Evolutionary conservation across 2,329 filamentous ascomycete genomes (phyloP), one percentile per base, ranked within the genome.

Genomic region (Phialocephala subalpina): DNA sequence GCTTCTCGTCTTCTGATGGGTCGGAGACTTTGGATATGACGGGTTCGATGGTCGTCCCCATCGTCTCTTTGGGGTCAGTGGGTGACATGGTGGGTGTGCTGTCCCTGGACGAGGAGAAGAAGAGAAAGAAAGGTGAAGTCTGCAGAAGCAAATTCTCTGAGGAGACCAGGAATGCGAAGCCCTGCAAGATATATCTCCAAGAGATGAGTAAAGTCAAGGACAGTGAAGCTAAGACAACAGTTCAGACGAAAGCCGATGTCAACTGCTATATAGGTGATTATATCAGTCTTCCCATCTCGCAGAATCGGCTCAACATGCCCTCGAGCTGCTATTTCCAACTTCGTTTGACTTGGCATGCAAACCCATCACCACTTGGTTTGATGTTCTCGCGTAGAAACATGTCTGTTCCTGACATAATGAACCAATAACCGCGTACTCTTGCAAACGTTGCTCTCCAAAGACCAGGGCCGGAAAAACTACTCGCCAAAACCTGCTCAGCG

Each of bases 281-380:
- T 25, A 49, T 20, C 7, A 22, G 20, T 18, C 18, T 20, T 49
- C 45, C 22, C 5, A 3, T 18, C 3, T 49, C 45, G 8, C 45
- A 49, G n/a, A 29, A 55, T 55, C 52, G 52, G 52, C 52, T 33
- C 11, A 55, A 18, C 52, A 55, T 55, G 11, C 29, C 52, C 22
- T 55, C 16, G 27, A 29, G 52, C 6, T 33, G 27, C 52, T 16
- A 55, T 55, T 20, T 11, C 33, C 52, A 16, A 49, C 38, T n/a
- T 22, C 16, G 52, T 55, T 55, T 55, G 25, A 55, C 52, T 55
- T 29, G 52, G 52, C 52, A 55, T 55, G 52, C 16, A 35, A 22
- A 55, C n/a, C 16, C 52, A 33, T 14, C 47, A 29, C 25, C 25
- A 55, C 25, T 35, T 14, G 25, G 52, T 55, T 35, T 55, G 25